A percentile compares a stretch with the other conserved stretches of the same genome.
Conservation (phyloP, 495 filamentous ascomycete species). For the Hypoxylon rickii region DNA sequence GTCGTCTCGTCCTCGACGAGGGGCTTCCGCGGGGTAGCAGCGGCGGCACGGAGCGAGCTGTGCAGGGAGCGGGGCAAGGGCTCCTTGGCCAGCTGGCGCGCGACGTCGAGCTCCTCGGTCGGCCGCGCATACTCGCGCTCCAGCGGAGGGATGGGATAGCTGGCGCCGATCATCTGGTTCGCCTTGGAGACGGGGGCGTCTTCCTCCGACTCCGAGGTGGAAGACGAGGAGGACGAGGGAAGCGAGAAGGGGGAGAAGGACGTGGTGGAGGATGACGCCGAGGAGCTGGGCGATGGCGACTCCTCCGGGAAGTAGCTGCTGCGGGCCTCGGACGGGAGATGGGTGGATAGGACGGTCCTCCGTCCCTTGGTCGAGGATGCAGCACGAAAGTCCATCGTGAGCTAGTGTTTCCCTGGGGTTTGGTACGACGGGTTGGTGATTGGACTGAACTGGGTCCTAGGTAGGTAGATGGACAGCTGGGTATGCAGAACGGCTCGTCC, state of each 20-base stretch:
- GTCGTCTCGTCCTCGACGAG: slow-evolving; percentile 33
- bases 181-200: slow-evolving; percentile 6
- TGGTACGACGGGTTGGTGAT: slow-evolving; percentile 12
- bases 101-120: slow-evolving; percentile 40
- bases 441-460: not conserved
- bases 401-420: slow-evolving; percentile 7
- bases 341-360: not conserved
- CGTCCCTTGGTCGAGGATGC: slow-evolving; percentile 9
- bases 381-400: slow-evolving; percentile 6
- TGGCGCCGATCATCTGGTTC: slow-evolving; percentile 11
- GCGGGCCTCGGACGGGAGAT: slow-evolving; percentile 23
- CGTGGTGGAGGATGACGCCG: not conserved
- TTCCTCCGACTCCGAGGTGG: slow-evolving; percentile 19
- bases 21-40: slow-evolving; percentile 2
- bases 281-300: slow-evolving; percentile 14
- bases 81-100: slow-evolving; percentile 45
- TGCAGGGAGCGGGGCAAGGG: slow-evolving; percentile 44
- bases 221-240: slow-evolving; percentile 8
- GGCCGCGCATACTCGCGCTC: slow-evolving; percentile 44
- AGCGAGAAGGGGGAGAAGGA: slow-evolving; percentile 15
- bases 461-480: not conserved
- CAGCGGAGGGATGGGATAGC: slow-evolving; percentile 34
- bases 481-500: not conserved
- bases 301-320: slow-evolving; percentile 28
- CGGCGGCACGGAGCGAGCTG: slow-evolving; percentile 43